Base-by-base conservation (phyloP, 768 basidiomycete genomes). In the Termitomyces sp. region DNA sequence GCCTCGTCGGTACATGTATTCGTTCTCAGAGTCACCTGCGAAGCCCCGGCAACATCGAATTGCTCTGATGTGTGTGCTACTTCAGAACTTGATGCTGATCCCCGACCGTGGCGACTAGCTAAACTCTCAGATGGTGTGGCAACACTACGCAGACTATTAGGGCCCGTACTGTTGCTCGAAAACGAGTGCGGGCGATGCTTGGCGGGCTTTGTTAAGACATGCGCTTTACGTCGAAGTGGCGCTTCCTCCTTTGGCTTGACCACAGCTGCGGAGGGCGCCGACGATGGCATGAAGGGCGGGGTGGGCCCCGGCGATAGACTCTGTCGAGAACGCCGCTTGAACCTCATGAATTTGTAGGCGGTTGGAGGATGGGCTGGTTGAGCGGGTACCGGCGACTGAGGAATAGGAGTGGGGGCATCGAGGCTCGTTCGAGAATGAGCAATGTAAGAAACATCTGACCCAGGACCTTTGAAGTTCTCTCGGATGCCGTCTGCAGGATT, bases 311-410 rank as follows among this genome's bases (percentile, higher is more conserved):
- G 71, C 1, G 77, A 73, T 18, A 86, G 62, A 58, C 79, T 85
- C n/a, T 82, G 81, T 49, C 80, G 75, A 20, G 87, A 84, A 35
- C 80, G 18, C 13, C 44, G 79, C 57, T 81, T 87, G 70, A 89
- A 86, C 22, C 78, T 75, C 55, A 85, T 76, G 56, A 88, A 81
- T 66, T 78, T 88, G 74, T 82, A 87, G 7, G 80, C 84, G 5
- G 79, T 80, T 5, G 85, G 78, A 13, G 83, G 73, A 54, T 78
- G 78, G 13, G 64, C 64, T 13, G 71, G 60, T 9, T 64, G 66
- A 16, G 67, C 58, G 15, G 65, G 61, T 18, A 66, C 56, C 11
- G 72, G 68, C 11, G 73, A 60, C 2, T 62, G 67, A 22, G 68
- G 66, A 38, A 73, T 23, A 16, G 57, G 67, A 22, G 69, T 66